Percentiles rank a stretch among this genome's conserved stretches.
These are phyloP conservation scores for Eutrema heterophyllum DNA, from an alignment of 345 rosid genomes.

Conservation along the genomic window DNA sequence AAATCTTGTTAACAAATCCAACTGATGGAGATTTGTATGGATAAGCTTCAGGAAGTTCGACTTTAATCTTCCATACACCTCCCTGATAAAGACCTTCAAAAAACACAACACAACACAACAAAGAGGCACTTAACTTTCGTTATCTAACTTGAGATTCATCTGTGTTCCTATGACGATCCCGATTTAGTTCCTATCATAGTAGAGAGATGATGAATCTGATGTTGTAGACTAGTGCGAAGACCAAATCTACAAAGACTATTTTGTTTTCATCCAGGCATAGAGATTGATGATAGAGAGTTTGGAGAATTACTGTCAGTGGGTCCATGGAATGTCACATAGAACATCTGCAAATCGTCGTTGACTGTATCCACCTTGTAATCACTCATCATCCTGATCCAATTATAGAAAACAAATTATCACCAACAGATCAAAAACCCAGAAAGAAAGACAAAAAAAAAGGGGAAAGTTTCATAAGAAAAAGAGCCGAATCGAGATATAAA, in stretches of 20 bases:
- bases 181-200: neutral
- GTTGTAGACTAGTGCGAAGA: slow-evolving; percentile 6
- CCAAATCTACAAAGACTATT: neutral
- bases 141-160: neutral
- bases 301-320: slow-evolving; percentile 55
- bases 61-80: slow-evolving; percentile 93
- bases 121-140: neutral
- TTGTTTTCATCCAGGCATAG: neutral
- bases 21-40: slow-evolving; percentile 70
- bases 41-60: slow-evolving; percentile 87
- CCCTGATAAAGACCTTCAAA: slow-evolving; percentile 82
- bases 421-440: neutral
- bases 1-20: slow-evolving; percentile 59
- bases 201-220: slow-evolving; percentile 2
- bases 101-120: neutral
- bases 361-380: slow-evolving; percentile 67
- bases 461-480: neutral
- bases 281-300: neutral
- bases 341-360: slow-evolving; percentile 60
- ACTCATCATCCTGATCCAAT: slow-evolving; percentile 62
- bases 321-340: slow-evolving; percentile 62
- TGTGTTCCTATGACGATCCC: neutral
- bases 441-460: neutral
- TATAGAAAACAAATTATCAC: neutral
- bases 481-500: neutral